Base-by-base conservation (phyloP, 257 asterid species). In the Handroanthus guayacan region DNA sequence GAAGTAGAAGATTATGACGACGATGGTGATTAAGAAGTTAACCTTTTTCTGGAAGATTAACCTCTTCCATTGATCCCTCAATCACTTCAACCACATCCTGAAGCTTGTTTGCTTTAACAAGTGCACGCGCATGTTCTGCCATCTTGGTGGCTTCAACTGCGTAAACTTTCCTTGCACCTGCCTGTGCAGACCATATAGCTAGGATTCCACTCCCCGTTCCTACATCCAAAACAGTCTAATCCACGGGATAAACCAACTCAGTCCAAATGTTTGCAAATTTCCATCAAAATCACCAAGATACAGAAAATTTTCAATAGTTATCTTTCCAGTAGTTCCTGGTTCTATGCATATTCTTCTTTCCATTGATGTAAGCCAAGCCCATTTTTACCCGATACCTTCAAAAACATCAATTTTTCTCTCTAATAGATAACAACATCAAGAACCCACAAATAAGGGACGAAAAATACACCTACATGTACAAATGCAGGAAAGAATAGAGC, bases 91-190 rank as follows among this genome's bases (percentile, higher is more conserved):
- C 86, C 34, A 91, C 90, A 71, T 84, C 72, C 85, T 89, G 84
- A 66, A 92, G 87, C 6, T 83, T 85, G 84, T 91, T 95, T n/a
- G 96, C 89, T 80, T 82, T 85, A 52, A 90, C 92, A 78, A 95
- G 97, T 72, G 84, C 84, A 34, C 88, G 81, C 1, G 99, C 98
- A 69, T 91, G 97, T 13, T 86, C 96, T 1, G 98, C 91, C 99
- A 93, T 95, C 86, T 95, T 93, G 39, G 99, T 93, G 74, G 99
- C 99, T 89, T 95, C 99, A 3, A 93, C 98, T 3, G 99, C 99
- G 62, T 93, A 95, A 14, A 95, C 99, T 84, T 95, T 95, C 80
- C 91, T 87, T 7, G 99, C 99, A 75, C 99, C 99, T 37, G 98
- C 98, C 82, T 89, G 99, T 16, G 98, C 99, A 54, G 97, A 95